These are phyloP conservation scores for Hevea brasiliensis DNA, from an alignment of 345 rosid species.

Conservation along the genomic window DNA sequence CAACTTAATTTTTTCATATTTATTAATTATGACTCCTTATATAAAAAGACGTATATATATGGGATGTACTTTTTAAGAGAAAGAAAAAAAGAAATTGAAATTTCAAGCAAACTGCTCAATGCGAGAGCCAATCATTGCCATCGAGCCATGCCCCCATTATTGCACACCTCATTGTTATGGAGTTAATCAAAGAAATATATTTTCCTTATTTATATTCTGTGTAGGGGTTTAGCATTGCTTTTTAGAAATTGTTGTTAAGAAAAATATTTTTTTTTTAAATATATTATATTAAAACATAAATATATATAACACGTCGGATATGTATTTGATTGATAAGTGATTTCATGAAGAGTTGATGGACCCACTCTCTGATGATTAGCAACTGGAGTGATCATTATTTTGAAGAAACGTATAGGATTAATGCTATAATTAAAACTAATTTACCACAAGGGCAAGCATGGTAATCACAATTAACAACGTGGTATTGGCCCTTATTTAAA, in stretches of 20 bases:
- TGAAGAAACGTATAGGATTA: not conserved
- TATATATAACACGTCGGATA: too few relatives aligned
- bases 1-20: slow-evolving; percentile 10
- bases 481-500: slow-evolving; percentile 32
- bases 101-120: not conserved
- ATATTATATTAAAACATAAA: too few relatives aligned
- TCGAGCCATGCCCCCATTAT: slow-evolving; percentile 33
- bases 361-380: slow-evolving; percentile 30
- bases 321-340: too few relatives aligned
- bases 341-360: slow-evolving; percentile 5
- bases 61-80: not conserved
- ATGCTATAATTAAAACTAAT: not conserved
- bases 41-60: not conserved
- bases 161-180: not conserved
- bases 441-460: slow-evolving; percentile 11
- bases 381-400: slow-evolving; percentile 3
- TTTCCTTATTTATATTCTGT: too few relatives aligned
- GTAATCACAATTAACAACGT: not conserved
- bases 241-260: too few relatives aligned
- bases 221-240: too few relatives aligned
- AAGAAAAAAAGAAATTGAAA: too few relatives aligned
- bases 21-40: slow-evolving; percentile 4
- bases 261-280: too few relatives aligned
- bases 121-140: slow-evolving; percentile 35
- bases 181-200: not conserved